phyloP scores from a whole-genome alignment of 2,329 filamentous ascomycete species.

The Coniochaeta ligniaria region DNA sequence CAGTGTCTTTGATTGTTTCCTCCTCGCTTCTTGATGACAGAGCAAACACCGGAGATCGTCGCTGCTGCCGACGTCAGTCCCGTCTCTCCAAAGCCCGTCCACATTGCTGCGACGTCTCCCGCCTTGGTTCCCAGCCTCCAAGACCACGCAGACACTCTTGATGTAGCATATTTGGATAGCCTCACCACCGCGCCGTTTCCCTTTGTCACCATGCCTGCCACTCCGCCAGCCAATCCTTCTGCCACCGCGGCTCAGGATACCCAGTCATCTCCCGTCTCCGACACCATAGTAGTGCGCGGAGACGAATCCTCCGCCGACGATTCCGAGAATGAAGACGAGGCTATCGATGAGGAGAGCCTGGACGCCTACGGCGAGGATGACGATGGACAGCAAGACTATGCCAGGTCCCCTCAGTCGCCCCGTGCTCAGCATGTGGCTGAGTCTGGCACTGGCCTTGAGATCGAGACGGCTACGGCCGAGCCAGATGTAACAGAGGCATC shows the following conservation, averaged over 20 bases:
- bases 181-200: conserved; percentile 24
- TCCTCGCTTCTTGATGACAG: conserved; percentile 32
- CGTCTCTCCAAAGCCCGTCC: conserved; percentile 38
- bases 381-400: conserved; percentile 17
- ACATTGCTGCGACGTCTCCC: conserved; percentile 31
- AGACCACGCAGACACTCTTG: conserved; percentile 42
- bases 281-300: conserved; percentile 22
- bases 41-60: conserved; percentile 38
- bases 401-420: neutral
- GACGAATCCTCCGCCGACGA: conserved; percentile 18
- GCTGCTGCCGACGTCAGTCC: conserved; percentile 46
- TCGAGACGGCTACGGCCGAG: conserved; percentile 18
- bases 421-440: neutral
- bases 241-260: conserved; percentile 16
- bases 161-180: conserved; percentile 19
- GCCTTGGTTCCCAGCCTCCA: conserved; percentile 43
- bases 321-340: conserved; percentile 1
- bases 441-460: neutral
- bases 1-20: neutral
- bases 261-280: conserved; percentile 14
- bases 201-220: conserved; percentile 16
- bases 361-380: conserved; percentile 32
- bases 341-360: conserved; percentile 38
- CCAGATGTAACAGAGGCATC: conserved; percentile 36
- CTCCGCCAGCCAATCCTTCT: conserved; percentile 4